Conservation (phyloP, 352 stramenopile genomes). For the Nannochloropsis limnetica region DNA sequence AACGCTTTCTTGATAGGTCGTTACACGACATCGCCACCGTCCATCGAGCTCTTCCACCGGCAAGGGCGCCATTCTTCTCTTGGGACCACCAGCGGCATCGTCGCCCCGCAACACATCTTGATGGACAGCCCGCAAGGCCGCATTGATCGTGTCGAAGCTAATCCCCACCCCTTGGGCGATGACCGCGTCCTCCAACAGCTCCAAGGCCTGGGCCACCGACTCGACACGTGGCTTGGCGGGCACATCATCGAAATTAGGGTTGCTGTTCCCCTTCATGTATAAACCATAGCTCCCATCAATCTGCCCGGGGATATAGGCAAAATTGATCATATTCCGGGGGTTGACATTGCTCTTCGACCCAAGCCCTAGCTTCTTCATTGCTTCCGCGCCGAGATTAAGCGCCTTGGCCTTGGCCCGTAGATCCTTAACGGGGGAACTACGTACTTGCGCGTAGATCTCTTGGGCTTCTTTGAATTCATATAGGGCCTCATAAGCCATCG, state of each 20-base stretch:
- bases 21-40: conserved; percentile 1
- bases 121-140: not conserved
- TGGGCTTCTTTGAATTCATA: conserved; percentile 30
- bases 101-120: conserved; percentile 4
- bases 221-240: not conserved
- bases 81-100: not conserved
- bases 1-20: not conserved
- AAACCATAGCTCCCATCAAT: conserved; percentile 18
- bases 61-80: not conserved
- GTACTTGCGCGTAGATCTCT: conserved; percentile 25
- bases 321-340: conserved; percentile 26
- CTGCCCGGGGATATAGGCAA: conserved; percentile 18
- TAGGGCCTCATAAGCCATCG: not conserved
- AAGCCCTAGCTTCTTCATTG: conserved; percentile 28
- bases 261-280: conserved; percentile 24
- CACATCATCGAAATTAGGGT: not conserved
- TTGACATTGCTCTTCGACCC: conserved; percentile 30
- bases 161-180: conserved; percentile 18
- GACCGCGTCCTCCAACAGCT: not conserved
- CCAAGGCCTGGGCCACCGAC: not conserved
- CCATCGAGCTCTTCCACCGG: conserved; percentile 8
- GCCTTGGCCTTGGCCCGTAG: conserved; percentile 29
- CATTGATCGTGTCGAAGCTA: conserved; percentile 12
- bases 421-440: not conserved
- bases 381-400: not conserved